Evolutionary conservation across 192 early-diverging fungal species (phyloP).

Genomic region (Umbelopsis isabellina): DNA sequence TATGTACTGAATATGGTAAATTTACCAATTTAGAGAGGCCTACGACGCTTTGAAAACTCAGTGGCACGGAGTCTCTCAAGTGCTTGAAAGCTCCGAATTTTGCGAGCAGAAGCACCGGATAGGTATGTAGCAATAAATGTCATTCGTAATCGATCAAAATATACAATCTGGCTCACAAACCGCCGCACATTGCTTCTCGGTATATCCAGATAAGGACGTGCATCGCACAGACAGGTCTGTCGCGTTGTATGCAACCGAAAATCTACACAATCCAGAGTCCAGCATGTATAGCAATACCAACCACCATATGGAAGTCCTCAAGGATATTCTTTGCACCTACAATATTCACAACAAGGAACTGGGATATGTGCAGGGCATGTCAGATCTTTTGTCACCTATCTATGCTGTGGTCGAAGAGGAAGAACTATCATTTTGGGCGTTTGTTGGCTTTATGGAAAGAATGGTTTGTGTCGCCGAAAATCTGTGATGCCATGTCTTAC

Average conservation of each 20-base stretch:
- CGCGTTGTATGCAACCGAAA: conserved; percentile 78
- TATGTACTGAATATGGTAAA: background rate
- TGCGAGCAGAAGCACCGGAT: conserved; percentile 77
- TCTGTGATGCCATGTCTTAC: background rate
- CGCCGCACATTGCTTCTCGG: background rate
- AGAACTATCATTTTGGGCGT: conserved; percentile 92
- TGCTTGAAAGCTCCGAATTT: conserved; percentile 59
- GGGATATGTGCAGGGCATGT: conserved; percentile 98
- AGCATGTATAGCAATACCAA: conserved; percentile 61
- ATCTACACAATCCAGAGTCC: conserved; percentile 53
- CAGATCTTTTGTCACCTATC: conserved; percentile 88
- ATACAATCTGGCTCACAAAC: background rate
- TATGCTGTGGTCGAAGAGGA: conserved; percentile 90
- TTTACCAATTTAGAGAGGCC: conserved; percentile 48
- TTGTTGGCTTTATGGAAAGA: conserved; percentile 86
- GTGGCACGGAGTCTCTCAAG: conserved; percentile 65
- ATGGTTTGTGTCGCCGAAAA: conserved; percentile 54
- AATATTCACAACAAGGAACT: conserved; percentile 82
- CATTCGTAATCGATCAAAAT: background rate
- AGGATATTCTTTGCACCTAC: conserved; percentile 92
- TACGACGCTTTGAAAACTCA: conserved; percentile 66
- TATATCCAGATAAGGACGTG: conserved; percentile 86
- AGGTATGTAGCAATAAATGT: conserved; percentile 22
- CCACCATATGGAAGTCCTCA: conserved; percentile 82
- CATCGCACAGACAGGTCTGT: conserved; percentile 92